A percentile compares a stretch with the other conserved stretches of the same genome.
Evolutionary conservation across 2,329 filamentous ascomycete genomes (phyloP).

Genomic region (Trichoderma koningiopsis): DNA sequence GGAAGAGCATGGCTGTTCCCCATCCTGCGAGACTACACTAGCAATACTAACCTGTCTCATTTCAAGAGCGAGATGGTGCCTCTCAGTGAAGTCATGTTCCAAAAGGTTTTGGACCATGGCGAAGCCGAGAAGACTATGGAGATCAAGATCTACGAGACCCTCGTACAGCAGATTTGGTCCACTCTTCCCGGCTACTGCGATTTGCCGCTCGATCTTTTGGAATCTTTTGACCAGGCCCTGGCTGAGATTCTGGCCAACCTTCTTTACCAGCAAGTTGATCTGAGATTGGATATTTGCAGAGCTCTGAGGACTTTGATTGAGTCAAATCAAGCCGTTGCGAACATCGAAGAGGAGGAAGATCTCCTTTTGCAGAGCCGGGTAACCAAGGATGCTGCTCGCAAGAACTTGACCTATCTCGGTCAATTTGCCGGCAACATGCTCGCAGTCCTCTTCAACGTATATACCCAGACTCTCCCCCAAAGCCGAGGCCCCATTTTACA

Average conservation of each 20-base stretch:
- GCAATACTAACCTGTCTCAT: slow-evolving; percentile 83
- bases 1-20: slow-evolving; percentile 95
- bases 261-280: slow-evolving; percentile 85
- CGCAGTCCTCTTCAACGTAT: slow-evolving; percentile 98
- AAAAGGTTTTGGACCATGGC: slow-evolving; percentile 82
- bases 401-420: slow-evolving; percentile 81
- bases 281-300: slow-evolving; percentile 85
- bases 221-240: slow-evolving; percentile 82
- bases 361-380: slow-evolving; percentile 78
- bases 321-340: slow-evolving; percentile 80
- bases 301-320: slow-evolving; percentile 86
- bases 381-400: slow-evolving; percentile 70
- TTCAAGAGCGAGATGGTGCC: slow-evolving; percentile 87
- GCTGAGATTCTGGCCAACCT: slow-evolving; percentile 90
- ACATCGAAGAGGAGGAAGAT: slow-evolving; percentile 71
- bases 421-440: slow-evolving; percentile 84
- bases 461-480: slow-evolving; percentile 92
- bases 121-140: slow-evolving; percentile 88
- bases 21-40: slow-evolving; percentile 83
- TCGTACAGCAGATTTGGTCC: slow-evolving; percentile 95
- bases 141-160: slow-evolving; percentile 94
- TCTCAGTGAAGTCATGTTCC: slow-evolving; percentile 86
- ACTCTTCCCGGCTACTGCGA: slow-evolving; percentile 94
- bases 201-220: slow-evolving; percentile 74
- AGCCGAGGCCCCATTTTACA: slow-evolving; percentile 88